Evolutionary conservation across 2,329 filamentous ascomycete species (phyloP), one percentile per base, ranked within the genome.

Genomic region (Diaporthe caulivora): DNA sequence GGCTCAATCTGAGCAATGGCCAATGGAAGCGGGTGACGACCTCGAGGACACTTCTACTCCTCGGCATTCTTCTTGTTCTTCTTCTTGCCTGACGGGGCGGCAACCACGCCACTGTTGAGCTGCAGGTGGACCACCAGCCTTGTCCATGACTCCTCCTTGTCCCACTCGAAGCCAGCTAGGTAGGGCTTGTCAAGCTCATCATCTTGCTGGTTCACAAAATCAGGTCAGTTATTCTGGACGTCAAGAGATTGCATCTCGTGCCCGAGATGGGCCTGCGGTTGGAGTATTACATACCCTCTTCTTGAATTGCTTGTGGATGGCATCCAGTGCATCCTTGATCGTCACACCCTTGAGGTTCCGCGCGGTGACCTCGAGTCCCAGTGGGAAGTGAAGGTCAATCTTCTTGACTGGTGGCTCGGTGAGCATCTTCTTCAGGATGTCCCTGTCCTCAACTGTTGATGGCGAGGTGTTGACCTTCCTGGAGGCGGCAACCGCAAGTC

Each of bases 401-500:
- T 94, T 96, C 90, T 97, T 97, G 83, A 98, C 91, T 44, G 93
- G 92, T 62, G 96, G 96, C 75, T 86, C 92, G 79, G 94, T 92
- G 78, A 98, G 91, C 75, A 88, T 86, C 83, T 95, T 92, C 87
- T 95, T 95, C 78, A 98, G 91, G 76, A 93, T 90, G 40, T 95
- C 92, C 80, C 93, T 93, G 78, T 98, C 96, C 40, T 98, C 95
- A 67, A 98, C 83, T 51, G 90, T 89, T 75, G 87, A 86, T 54
- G 95, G 90, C 47, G 95, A 96, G 71, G 92, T 94, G 90, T 98
- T 98, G 82, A 98, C 92, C 86, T 97, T 98, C 96, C 95, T 98
- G 74, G 17, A 37, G 18, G 26, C 29, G 4, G 4, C 2, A 17
- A 7, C 15, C 0, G 3, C n/a, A 21, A 29, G 58, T 73, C 29